Conservation (phyloP, 83 land plant genomes). For the Picea mariana region DNA sequence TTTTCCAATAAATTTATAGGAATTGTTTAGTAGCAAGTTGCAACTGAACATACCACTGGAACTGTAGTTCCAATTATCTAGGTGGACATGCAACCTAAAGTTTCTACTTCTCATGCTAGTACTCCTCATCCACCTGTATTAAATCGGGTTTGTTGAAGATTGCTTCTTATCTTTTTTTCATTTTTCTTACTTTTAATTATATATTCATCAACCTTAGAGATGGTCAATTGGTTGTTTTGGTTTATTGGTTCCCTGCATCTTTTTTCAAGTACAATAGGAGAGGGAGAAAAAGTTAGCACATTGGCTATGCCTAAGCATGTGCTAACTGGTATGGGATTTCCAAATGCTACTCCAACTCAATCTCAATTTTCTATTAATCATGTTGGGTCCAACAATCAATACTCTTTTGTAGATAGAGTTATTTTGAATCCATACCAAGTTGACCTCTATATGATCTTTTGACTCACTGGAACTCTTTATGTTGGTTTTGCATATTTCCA, state of each 20-base stretch:
- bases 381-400: conserved; percentile 29
- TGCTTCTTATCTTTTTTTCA: background rate
- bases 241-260: conserved; percentile 31
- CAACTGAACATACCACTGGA: conserved; percentile 40
- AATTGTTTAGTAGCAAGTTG: conserved; percentile 38
- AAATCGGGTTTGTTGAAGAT: conserved; percentile 39
- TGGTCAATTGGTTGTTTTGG: conserved; percentile 19
- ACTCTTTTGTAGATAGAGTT: background rate
- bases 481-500: too few species aligned
- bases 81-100: conserved; percentile 48
- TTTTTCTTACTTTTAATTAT: background rate
- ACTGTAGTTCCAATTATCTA: conserved; percentile 38
- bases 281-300: conserved; percentile 61
- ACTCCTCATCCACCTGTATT: conserved; percentile 16
- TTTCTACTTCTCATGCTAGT: conserved; percentile 19
- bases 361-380: conserved; percentile 61
- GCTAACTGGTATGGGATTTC: conserved; percentile 53
- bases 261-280: conserved; percentile 18
- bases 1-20: conserved; percentile 85
- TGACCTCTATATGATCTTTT: background rate
- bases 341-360: conserved; percentile 47
- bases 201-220: too few species aligned
- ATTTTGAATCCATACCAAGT: background rate
- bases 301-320: conserved; percentile 47
- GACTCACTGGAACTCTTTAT: background rate